Base-by-base conservation (phyloP, 2,329 filamentous ascomycete species). In the Pestalotiopsis sp. region DNA sequence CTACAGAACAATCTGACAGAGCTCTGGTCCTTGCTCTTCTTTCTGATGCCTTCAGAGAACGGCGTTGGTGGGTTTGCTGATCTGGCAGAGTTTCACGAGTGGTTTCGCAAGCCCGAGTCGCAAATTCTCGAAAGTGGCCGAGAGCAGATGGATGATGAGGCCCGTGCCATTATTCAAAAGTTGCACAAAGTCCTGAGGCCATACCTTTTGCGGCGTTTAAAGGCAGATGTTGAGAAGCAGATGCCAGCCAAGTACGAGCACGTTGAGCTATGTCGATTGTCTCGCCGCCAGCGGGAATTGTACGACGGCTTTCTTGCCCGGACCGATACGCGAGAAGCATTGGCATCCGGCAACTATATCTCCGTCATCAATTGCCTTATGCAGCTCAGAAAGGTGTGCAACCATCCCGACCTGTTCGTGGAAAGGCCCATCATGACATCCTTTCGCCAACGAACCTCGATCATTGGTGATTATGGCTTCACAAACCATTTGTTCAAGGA, bases 171-270 rank as follows among this genome's bases (percentile, higher is more conserved):
- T 73, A 97, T 99, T 72, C 90, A 91, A 60, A 97, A 98, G 78
- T 87, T 99, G 4, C 97, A 99, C 82, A 94, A 97, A 73, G 94
- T 98, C 25, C 85, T 99, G 11, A 90, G 97, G 2, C 96, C 96
- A 0, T 98, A 98, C 76, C 87, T 99, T 12, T 86, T 99, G 6
- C 91, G 96, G 65, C 90, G 96, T 68, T 84, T 99, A 68, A 99
- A 99, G 81, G 93, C 94, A 59, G 96, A 99, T 77, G 96, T 99
- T 5, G 97, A 99, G 82, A 98, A 98, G 82, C 96, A 99, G 78
- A 97, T 99, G 93, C 96, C 97, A 0, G 95, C 90, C 70, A 99
- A 99, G 79, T 97, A 97, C 77, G 97, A 99, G 79, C 95, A 98
- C 76, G 94, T 99, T 23, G 93, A 98, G 72, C 95, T 97, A 76